phyloP scores from a whole-genome alignment of 257 asterid species.

The Nicotiana tomentosiformis region DNA sequence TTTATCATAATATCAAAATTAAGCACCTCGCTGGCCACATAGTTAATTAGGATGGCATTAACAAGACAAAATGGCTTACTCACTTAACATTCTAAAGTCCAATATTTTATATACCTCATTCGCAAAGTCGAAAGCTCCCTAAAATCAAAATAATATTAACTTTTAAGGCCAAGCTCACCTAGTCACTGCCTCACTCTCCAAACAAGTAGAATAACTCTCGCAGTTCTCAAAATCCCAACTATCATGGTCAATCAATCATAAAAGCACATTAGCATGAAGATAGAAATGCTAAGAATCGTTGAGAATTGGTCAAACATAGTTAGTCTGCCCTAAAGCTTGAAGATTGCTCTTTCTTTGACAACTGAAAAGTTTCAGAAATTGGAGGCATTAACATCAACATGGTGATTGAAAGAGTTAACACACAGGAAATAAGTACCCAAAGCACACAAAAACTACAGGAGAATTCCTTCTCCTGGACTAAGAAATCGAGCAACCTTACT shows the following conservation, averaged over 20 bases:
- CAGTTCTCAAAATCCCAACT: neutral
- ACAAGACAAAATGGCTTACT: neutral
- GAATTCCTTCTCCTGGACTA: constrained; percentile 10
- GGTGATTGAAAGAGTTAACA: neutral
- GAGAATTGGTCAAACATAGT: neutral
- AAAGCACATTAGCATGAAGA: neutral
- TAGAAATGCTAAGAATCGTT: neutral
- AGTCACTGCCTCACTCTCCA: neutral
- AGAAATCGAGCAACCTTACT: constrained; percentile 56
- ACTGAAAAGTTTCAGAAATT: neutral
- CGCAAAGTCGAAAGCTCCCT: neutral
- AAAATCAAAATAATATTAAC: neutral
- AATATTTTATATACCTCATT: neutral
- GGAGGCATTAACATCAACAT: neutral
- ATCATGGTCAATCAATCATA: neutral
- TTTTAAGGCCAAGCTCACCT: neutral
- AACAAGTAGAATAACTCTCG: neutral
- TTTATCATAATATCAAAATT: neutral
- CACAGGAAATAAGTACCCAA: neutral
- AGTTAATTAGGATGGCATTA: neutral
- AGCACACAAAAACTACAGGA: neutral
- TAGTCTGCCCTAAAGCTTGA: neutral
- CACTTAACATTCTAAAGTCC: neutral
- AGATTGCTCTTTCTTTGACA: neutral
- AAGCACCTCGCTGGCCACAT: neutral